Evolutionary conservation across 202 grass and related monocot species (phyloP).

Genomic region (Cymbopogon flexuosus): DNA sequence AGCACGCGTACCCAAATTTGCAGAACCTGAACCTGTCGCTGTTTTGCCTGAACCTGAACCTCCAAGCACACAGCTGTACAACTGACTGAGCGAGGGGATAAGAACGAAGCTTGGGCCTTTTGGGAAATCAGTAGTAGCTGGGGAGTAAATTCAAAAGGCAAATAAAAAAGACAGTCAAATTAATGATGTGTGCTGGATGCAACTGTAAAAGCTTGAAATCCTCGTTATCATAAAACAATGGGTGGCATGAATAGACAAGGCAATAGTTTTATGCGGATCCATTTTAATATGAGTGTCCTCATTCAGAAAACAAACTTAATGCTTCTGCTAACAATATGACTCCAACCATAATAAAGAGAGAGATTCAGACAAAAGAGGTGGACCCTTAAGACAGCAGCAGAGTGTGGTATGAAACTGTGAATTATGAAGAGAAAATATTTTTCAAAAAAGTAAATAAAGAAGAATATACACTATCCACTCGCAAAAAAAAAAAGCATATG

Average conservation of each 20-base stretch:
- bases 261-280: not conserved
- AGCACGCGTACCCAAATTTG: slow-evolving; percentile 21
- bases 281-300: slow-evolving; percentile 9
- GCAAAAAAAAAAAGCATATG: no score
- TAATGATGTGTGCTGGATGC: slow-evolving; percentile 9
- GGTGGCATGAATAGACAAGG: slow-evolving; percentile 25
- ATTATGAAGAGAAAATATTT: not conserved
- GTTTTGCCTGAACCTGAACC: not conserved
- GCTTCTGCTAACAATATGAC: not conserved
- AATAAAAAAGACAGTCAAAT: slow-evolving; percentile 47
- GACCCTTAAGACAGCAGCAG: not conserved
- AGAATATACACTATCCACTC: not conserved
- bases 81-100: not conserved
- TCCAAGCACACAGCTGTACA: slow-evolving; percentile 23
- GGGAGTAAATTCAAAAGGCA: slow-evolving; percentile 16
- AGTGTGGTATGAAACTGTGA: not conserved
- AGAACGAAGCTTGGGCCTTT: slow-evolving; percentile 13
- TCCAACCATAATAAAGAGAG: not conserved
- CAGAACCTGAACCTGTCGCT: not conserved
- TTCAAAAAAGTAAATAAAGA: not conserved
- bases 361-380: not conserved
- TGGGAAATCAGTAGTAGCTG: slow-evolving; percentile 7
- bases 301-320: not conserved
- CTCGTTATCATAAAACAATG: slow-evolving; percentile 44
- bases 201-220: slow-evolving; percentile 33